phyloP scores from a whole-genome alignment of 2,329 filamentous ascomycete species.

The Aspergillus sp. region DNA sequence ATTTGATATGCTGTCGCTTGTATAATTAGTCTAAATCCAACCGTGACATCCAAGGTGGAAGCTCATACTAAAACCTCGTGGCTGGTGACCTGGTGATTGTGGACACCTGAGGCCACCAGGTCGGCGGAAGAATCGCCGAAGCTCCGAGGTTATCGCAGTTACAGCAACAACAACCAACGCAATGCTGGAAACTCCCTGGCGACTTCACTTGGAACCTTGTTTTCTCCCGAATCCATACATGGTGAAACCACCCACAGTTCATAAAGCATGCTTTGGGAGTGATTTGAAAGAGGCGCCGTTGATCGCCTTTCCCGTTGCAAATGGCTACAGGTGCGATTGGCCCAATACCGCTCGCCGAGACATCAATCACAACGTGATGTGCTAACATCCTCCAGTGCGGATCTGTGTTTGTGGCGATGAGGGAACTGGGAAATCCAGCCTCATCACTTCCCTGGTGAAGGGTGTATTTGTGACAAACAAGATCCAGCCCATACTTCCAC shows the following conservation, averaged over 20 bases:
- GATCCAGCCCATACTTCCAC: constrained; percentile 90
- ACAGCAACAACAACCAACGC: background rate
- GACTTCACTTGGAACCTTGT: background rate
- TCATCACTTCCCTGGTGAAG: constrained; percentile 94
- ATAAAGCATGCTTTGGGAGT: constrained; percentile 3
- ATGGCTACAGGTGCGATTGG: constrained; percentile 27
- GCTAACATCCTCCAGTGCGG: constrained; percentile 59
- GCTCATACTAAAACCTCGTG: background rate
- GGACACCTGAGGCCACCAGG: background rate
- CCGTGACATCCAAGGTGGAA: background rate
- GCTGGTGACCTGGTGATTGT: background rate
- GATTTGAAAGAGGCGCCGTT: constrained; percentile 11
- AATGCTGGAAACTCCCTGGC: background rate
- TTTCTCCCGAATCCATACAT: background rate
- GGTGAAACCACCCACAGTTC: background rate
- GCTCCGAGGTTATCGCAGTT: constrained; percentile 14
- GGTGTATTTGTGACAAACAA: constrained; percentile 94
- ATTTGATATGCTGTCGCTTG: background rate
- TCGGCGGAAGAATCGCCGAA: constrained; percentile 19
- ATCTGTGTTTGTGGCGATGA: constrained; percentile 97
- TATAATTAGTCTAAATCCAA: background rate
- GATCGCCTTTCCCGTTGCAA: constrained; percentile 7
- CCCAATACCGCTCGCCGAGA: constrained; percentile 1
- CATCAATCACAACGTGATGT: background rate
- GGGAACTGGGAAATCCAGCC: constrained; percentile 87